Evolutionary conservation across 1,139 yeast genomes (phyloP).

Genomic region (Candida frijolesensis): DNA sequence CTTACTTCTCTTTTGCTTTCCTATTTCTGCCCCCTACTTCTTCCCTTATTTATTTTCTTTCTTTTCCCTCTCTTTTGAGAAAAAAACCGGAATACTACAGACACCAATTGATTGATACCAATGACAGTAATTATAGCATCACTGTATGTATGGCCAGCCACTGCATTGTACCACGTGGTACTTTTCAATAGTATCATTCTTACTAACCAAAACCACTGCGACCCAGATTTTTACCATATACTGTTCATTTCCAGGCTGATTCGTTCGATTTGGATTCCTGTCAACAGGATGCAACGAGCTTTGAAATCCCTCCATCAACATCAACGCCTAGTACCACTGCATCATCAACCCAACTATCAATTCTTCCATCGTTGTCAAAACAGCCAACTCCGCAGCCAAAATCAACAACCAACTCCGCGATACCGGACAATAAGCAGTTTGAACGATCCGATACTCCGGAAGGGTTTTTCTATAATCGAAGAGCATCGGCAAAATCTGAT

Average conservation of each 20-base stretch:
- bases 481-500: constrained; percentile 8
- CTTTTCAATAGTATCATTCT: constrained; percentile 3
- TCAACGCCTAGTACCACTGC: constrained; percentile 5
- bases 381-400: constrained; percentile 14
- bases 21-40: neutral
- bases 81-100: neutral
- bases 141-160: constrained; percentile 45
- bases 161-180: neutral
- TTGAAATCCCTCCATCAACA: constrained; percentile 8
- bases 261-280: constrained; percentile 11
- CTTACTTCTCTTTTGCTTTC: neutral
- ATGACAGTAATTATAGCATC: constrained; percentile 68
- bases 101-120: neutral
- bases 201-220: constrained; percentile 8
- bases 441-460: constrained; percentile 22
- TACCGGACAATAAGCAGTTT: constrained; percentile 9
- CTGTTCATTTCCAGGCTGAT: constrained; percentile 65
- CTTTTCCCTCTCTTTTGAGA: neutral
- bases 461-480: constrained; percentile 29
- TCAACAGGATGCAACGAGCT: constrained; percentile 11
- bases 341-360: constrained; percentile 17
- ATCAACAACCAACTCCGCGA: constrained; percentile 8
- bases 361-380: constrained; percentile 23
- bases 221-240: constrained; percentile 65
- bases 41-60: neutral